phyloP scores from a whole-genome alignment of 1,284 basidiomycete species.

The Fomitopsis palustris region DNA sequence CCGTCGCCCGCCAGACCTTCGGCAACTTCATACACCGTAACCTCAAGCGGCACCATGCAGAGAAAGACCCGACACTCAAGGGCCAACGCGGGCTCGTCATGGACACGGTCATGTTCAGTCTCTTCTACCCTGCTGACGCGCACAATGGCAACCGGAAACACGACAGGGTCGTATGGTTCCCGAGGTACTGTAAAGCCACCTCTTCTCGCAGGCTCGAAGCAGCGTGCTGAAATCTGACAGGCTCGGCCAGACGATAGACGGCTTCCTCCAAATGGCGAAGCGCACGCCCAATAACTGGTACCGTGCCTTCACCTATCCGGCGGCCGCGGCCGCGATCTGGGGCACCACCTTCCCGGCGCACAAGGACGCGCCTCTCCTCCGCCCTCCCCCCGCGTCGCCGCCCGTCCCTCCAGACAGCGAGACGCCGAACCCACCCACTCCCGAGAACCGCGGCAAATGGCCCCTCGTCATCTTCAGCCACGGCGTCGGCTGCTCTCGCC shows the following conservation, averaged over 20 bases:
- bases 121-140: slow-evolving; percentile 1
- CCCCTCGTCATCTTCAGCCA: slow-evolving; percentile 1
- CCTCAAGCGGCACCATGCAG: not conserved
- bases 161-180: not conserved
- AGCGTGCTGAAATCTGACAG: not conserved
- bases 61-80: slow-evolving; percentile 1
- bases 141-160: not conserved
- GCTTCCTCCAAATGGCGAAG: slow-evolving; percentile 3
- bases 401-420: not conserved
- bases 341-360: slow-evolving; percentile 1
- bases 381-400: not conserved
- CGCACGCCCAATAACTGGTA: slow-evolving; percentile 1
- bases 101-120: slow-evolving; percentile 1
- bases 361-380: not conserved
- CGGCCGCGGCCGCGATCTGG: not conserved
- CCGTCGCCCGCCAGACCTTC: not conserved
- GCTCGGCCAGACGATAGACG: not conserved
- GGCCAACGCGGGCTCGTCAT: slow-evolving; percentile 1
- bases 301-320: not conserved
- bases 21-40: slow-evolving; percentile 2
- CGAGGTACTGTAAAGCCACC: not conserved
- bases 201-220: not conserved
- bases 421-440: not conserved
- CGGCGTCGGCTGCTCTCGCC: not conserved
- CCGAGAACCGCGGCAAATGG: slow-evolving; percentile 1